A percentile compares a stretch with the other conserved stretches of the same genome.
phyloP scores from a whole-genome alignment of 495 filamentous ascomycete species.

The Alectoria sarmentosa region DNA sequence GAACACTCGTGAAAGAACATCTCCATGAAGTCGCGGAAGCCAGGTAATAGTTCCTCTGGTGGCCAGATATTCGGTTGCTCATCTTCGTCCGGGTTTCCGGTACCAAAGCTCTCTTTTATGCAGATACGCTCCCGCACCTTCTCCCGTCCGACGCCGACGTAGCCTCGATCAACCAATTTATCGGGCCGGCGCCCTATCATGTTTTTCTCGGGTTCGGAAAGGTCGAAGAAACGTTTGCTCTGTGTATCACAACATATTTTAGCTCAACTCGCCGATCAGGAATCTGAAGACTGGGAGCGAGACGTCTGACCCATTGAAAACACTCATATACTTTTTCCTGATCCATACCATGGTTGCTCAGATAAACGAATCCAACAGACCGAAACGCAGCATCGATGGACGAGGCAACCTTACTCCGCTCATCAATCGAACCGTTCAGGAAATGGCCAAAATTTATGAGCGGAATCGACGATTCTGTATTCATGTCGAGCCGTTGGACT shows the following conservation, averaged over 20 bases:
- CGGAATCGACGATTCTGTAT: background rate
- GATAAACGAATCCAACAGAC: constrained; percentile 4
- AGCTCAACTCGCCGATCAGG: no score
- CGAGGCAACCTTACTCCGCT: background rate
- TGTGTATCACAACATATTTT: background rate
- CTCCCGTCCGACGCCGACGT: constrained; percentile 3
- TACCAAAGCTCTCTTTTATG: constrained; percentile 10
- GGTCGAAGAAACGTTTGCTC: constrained; percentile 4
- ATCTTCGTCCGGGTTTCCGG: background rate
- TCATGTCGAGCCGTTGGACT: background rate
- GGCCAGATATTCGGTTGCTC: constrained; percentile 1
- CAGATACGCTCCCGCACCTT: background rate
- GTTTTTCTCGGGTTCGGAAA: background rate
- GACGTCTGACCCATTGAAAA: constrained; percentile 1
- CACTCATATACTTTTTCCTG: background rate
- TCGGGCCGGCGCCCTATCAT: background rate
- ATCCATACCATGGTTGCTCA: constrained; percentile 5
- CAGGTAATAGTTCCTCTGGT: background rate
- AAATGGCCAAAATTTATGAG: background rate
- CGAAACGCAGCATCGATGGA: background rate
- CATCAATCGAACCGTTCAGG: background rate
- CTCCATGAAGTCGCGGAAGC: constrained; percentile 1
- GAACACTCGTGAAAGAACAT: constrained; percentile 3
- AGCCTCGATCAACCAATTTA: background rate
- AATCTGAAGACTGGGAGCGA: background rate